Evolutionary conservation across 1,139 yeast species (phyloP), one percentile per base, ranked within the genome.

Genomic region (Geotrichum cucujoidarum): DNA sequence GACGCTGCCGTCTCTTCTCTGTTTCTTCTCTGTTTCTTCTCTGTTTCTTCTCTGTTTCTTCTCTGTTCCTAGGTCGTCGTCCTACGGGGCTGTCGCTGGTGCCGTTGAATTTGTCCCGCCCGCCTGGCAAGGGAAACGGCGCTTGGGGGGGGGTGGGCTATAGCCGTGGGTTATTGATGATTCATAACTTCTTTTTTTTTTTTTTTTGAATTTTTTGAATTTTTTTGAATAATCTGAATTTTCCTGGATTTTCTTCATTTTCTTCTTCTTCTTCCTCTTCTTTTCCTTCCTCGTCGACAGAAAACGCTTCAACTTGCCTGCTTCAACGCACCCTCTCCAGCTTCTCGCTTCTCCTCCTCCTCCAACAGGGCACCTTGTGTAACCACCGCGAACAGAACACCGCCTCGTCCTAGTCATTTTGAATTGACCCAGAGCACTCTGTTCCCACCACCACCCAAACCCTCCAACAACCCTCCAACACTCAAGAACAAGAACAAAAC

Each of bases 261-360:
- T n/a, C 29, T 24, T 32, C 20, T 40, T 20, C 29, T 22, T 22
- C 27, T 31, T 16, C 24, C 32, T 40, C 21, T 32, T 13, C 31
- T 13, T 3, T 25, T 32, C n/a, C 30, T 41, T 18, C 17, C 24
- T 40, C 29, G 16, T 21, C 29, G 6, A 10, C 20, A 14, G 10
- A 24, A 24, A 24, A 24, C 34, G 14, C 16, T 25, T 42, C n/a
- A n/a, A n/a, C n/a, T n/a, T n/a, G n/a, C n/a, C n/a, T 42, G 45
- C 45, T 24, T 42, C 45, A 42, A 42, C 45, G 45, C 45, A 42
- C 14, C 14, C 13, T 20, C 13, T 7, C 10, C 18, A 14, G 4
- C 27, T 29, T 34, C 20, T 20, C 17, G 11, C 18, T 33, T 25
- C 21, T 33, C 14, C 17, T 24, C 34, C 34, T 20, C 33, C 35